Percentiles rank a stretch among this genome's conserved stretches.
Conservation (phyloP, 106 monocot genomes). For the Acorus calamus region DNA sequence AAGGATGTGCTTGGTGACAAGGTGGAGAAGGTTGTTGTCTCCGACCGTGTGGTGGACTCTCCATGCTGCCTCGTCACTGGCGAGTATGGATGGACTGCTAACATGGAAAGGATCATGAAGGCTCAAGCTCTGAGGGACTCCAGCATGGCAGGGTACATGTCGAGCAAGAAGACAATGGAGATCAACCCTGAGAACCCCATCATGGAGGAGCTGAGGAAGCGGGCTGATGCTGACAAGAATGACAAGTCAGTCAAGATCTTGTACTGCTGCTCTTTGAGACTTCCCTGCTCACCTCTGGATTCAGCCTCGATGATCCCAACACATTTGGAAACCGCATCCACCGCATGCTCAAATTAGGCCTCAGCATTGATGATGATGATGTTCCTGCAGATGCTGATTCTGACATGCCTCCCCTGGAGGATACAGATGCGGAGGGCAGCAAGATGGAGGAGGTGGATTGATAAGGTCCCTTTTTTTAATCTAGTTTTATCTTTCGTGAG, state of each 20-base stretch:
- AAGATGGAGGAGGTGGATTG: constrained; percentile 39
- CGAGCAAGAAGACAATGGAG: constrained; percentile 39
- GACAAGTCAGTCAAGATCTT: constrained; percentile 30
- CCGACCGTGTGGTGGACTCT: neutral
- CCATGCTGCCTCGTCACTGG: too few relatives aligned
- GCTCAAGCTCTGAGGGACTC: constrained; percentile 6
- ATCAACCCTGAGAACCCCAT: constrained; percentile 35
- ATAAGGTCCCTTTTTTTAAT: neutral
- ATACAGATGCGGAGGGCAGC: constrained; percentile 19
- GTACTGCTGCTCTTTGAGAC: constrained; percentile 24
- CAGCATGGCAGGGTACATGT: constrained; percentile 23
- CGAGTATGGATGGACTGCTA: too few relatives aligned
- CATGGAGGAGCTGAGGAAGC: constrained; percentile 30
- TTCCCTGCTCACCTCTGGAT: constrained; percentile 25
- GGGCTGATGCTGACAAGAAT: constrained; percentile 28
- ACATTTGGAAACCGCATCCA: constrained; percentile 33
- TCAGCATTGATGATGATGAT: constrained; percentile 31
- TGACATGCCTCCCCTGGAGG: constrained; percentile 21
- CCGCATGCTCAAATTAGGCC: constrained; percentile 27
- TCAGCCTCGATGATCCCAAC: constrained; percentile 28
- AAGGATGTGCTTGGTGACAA: constrained; percentile 30
- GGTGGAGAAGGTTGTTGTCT: constrained; percentile 24
- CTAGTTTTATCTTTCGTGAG: too few relatives aligned
- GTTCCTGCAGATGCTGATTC: neutral
- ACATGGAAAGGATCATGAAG: constrained; percentile 9